Percentiles rank a stretch among this genome's conserved stretches.
Evolutionary conservation across 2,329 filamentous ascomycete species (phyloP).

Genomic region (Volutella citrinella): DNA sequence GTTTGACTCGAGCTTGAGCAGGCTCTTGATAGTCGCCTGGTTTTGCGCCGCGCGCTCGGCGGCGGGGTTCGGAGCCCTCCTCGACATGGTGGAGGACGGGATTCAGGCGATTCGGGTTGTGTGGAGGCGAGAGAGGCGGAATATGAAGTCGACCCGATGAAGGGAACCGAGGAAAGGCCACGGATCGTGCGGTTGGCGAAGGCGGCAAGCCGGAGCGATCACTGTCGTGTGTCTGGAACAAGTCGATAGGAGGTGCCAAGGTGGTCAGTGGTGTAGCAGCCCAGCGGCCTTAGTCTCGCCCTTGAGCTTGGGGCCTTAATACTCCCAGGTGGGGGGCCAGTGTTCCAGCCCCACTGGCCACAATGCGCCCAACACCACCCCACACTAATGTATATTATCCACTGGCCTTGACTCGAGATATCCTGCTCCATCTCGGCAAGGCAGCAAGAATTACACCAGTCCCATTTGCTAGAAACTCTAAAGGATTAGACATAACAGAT

Average conservation of each 20-base stretch:
- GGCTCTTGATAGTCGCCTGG: constrained; percentile 86
- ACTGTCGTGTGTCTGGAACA: constrained; percentile 15
- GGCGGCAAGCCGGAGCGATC: constrained; percentile 21
- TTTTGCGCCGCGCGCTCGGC: constrained; percentile 91
- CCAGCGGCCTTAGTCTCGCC: constrained; percentile 18
- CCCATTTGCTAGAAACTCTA: no score
- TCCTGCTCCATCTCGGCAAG: no score
- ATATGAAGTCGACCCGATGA: no score
- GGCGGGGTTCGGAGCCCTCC: constrained; percentile 71
- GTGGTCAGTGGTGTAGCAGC: constrained; percentile 21
- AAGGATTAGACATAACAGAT: no score
- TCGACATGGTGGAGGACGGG: constrained; percentile 59
- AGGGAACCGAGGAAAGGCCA: no score
- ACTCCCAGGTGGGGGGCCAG: constrained; percentile 5
- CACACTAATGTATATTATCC: no score
- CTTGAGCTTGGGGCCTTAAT: constrained; percentile 12
- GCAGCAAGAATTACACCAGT: no score
- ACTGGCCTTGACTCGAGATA: no score
- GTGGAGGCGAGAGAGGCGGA: constrained; percentile 1
- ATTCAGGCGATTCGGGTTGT: background rate
- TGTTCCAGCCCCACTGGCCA: constrained; percentile 13
- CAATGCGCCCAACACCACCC: no score
- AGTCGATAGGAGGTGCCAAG: constrained; percentile 26
- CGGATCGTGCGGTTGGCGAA: constrained; percentile 14
- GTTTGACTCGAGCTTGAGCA: constrained; percentile 92